phyloP scores from a whole-genome alignment of 1,284 basidiomycete species.

The Naganishia cerealis region DNA sequence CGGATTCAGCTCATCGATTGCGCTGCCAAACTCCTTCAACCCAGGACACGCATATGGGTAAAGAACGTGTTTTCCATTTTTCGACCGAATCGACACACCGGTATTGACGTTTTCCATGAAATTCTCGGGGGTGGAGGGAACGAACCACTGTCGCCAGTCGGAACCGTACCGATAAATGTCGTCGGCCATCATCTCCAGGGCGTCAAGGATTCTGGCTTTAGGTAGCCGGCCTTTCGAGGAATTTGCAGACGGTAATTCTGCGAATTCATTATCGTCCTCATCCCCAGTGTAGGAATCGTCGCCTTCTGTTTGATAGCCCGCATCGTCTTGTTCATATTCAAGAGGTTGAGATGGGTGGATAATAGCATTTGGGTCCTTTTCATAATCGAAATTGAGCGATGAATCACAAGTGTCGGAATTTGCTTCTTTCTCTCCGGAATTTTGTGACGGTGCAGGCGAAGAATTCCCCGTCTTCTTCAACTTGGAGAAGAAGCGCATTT shows the following conservation, averaged over 20 bases:
- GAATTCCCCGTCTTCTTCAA: background rate
- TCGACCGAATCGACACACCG: conserved; percentile 45
- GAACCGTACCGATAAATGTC: conserved; percentile 46
- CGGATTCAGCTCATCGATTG: conserved; percentile 42
- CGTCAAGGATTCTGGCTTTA: conserved; percentile 37
- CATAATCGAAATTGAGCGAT: conserved; percentile 4
- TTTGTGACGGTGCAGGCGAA: background rate
- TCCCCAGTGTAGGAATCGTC: conserved; percentile 13
- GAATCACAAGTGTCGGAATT: conserved; percentile 6
- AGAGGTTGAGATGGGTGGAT: background rate
- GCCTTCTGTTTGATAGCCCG: conserved; percentile 14
- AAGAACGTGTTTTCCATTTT: conserved; percentile 43
- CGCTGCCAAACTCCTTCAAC: conserved; percentile 43
- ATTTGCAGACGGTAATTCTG: conserved; percentile 6
- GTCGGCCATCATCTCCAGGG: conserved; percentile 49
- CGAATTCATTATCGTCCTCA: conserved; percentile 13
- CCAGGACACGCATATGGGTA: conserved; percentile 45
- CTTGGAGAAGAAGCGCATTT: conserved; percentile 13
- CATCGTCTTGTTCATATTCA: conserved; percentile 8
- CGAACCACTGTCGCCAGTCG: conserved; percentile 47
- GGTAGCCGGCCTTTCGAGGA: background rate
- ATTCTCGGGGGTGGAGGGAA: conserved; percentile 39
- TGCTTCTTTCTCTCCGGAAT: conserved; percentile 1
- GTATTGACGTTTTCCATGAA: conserved; percentile 37
- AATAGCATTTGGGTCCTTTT: conserved; percentile 9